Conservation (phyloP, 2,329 filamentous ascomycete species). For the Microsporum canis region DNA sequence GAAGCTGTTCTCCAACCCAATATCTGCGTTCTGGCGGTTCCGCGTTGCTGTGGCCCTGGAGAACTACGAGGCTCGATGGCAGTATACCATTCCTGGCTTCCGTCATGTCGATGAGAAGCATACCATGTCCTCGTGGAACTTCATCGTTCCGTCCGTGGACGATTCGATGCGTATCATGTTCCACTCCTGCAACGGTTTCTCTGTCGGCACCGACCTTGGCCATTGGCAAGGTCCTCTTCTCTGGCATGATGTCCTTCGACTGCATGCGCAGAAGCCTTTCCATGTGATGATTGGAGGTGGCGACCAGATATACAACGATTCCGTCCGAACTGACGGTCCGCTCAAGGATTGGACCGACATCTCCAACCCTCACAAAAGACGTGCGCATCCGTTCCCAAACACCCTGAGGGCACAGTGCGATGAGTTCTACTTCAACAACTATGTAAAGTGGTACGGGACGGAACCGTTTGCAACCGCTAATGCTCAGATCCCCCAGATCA, state of each 20-base stretch:
- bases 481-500: conserved; percentile 52
- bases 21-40: conserved; percentile 51
- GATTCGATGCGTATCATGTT: conserved; percentile 61
- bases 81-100: conserved; percentile 61
- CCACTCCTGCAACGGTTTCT: conserved; percentile 59
- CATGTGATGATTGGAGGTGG: conserved; percentile 76
- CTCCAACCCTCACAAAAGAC: conserved; percentile 48
- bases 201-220: conserved; percentile 52
- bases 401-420: conserved; percentile 49
- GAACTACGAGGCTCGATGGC: conserved; percentile 64
- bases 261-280: conserved; percentile 49
- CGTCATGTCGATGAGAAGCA: conserved; percentile 48
- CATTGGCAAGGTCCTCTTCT: conserved; percentile 51
- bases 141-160: conserved; percentile 47
- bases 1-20: conserved; percentile 49
- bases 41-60: conserved; percentile 52
- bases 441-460: conserved; percentile 57
- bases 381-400: conserved; percentile 54
- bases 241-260: conserved; percentile 54
- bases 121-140: conserved; percentile 41
- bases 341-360: conserved; percentile 56
- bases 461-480: conserved; percentile 50
- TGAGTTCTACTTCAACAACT: conserved; percentile 52
- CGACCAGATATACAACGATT: conserved; percentile 70
- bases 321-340: conserved; percentile 73